A percentile compares a stretch with the other conserved stretches of the same genome.
phyloP scores from a whole-genome alignment of 164 flowering plant genomes.

The Magnolia kwangsiensis region DNA sequence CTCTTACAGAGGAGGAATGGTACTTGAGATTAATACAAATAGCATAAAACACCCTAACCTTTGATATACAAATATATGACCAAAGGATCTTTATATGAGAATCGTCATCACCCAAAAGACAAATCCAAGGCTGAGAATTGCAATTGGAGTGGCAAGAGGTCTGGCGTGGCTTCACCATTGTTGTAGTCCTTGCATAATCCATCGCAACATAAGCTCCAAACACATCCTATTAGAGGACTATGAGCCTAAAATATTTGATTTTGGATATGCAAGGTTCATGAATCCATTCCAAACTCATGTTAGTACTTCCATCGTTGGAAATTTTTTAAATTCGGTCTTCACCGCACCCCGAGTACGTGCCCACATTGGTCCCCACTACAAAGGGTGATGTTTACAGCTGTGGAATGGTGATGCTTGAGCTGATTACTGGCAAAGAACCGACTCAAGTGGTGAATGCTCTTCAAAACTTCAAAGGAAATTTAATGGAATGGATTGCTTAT shows the following conservation, averaged over 20 bases:
- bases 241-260: constrained; percentile 23
- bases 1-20: too few species aligned
- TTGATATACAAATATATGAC: too few species aligned
- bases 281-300: constrained; percentile 16
- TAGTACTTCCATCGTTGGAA: constrained; percentile 17
- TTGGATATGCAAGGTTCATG: constrained; percentile 23
- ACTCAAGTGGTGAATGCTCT: constrained; percentile 17
- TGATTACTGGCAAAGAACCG: constrained; percentile 21
- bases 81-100: too few species aligned
- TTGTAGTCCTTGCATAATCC: constrained; percentile 20
- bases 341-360: constrained; percentile 22
- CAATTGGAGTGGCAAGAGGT: too few species aligned
- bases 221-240: constrained; percentile 22
- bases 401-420: constrained; percentile 23
- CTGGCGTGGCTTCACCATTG: constrained; percentile 16
- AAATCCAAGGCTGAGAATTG: too few species aligned
- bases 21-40: too few species aligned
- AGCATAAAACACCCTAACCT: not conserved
- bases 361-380: constrained; percentile 18
- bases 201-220: constrained; percentile 22
- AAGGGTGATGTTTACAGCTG: constrained; percentile 26
- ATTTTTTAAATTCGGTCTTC: constrained; percentile 17
- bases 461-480: constrained; percentile 17
- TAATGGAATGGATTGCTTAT: constrained; percentile 16
- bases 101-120: too few species aligned